Base-by-base conservation (phyloP, 257 asterid genomes). In the Striga asiatica region DNA sequence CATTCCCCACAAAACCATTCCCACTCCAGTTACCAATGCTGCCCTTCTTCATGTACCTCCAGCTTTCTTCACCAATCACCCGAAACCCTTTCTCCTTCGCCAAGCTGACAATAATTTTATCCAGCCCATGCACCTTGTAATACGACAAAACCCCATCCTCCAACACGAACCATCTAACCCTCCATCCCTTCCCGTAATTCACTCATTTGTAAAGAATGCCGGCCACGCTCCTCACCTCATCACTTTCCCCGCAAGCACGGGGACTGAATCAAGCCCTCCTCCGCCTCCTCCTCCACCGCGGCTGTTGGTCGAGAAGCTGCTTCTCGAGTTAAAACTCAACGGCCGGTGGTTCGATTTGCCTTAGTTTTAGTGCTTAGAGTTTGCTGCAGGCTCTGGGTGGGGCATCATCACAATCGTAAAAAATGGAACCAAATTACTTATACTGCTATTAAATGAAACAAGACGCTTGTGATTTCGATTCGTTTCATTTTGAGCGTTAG, bases 141-240 rank as follows among this genome's bases (percentile, higher is more conserved):
- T 91, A 91, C 19, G 98, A 87, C 49, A 91, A 66, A 66, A 91
- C 98, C 24, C 98, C 98, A 71, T 91, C 98, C 66, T 91, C 95
- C 78, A 91, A 65, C 69, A 82, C 92, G 54, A 91, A 91, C 98
- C 96, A 91, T 69, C 98, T 75, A 48, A 83, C 95, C 42, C 88
- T 82, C 98, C 98, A 91, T 0, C 98, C 95, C 66, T 91, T 91
- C 47, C 98, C 98, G 67, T 84, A 91, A 73, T 91, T 91, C 72
- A 91, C 98, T 95, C 98, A 91, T 62, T 91, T 91, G 58, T 80
- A 87, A 58, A 87, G 55, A 61, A 84, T 79, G 62, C 98, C 98
- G 20, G 69, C 83, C 25, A 87, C 84, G 51, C 89, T 72, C 69
- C 78, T 72, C 4, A 63, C 62, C 56, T 80, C 97, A 18, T 41